These are phyloP conservation scores for Acanthamoeba sp. DNA, from an alignment of 208 protist genomes.

Conservation along the genomic window DNA sequence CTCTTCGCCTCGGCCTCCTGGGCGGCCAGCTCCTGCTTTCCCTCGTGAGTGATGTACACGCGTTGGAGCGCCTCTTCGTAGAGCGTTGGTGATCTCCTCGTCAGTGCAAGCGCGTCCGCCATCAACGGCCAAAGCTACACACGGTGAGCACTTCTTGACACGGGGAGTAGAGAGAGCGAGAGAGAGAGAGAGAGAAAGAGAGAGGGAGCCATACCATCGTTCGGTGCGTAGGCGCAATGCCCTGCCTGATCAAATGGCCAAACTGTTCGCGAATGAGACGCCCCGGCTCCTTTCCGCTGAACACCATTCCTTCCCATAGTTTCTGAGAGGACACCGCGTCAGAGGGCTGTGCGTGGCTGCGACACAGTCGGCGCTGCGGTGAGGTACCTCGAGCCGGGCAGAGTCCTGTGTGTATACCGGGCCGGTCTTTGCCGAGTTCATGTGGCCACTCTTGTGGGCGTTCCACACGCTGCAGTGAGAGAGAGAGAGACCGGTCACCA, in stretches of 20 bases:
- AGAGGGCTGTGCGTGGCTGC: no score
- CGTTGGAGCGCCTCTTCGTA: constrained; percentile 21
- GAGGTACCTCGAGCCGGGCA: not conserved
- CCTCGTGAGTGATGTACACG: constrained; percentile 29
- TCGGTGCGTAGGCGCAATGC: not conserved
- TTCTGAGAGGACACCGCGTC: not conserved
- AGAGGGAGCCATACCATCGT: not conserved
- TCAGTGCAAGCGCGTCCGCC: not conserved
- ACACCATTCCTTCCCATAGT: not conserved
- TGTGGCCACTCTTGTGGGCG: not conserved
- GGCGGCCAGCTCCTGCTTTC: not conserved
- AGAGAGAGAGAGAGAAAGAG: no score
- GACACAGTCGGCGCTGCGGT: no score
- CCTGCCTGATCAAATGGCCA: not conserved
- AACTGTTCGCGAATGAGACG: not conserved
- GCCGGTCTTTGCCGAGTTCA: not conserved
- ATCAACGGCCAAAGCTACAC: constrained; percentile 3
- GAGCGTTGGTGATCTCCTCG: not conserved
- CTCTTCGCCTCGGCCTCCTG: not conserved
- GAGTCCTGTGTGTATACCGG: not conserved
- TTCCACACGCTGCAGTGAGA: not conserved
- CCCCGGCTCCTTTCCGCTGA: not conserved
- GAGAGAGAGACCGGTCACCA: no score
- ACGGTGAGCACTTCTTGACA: no score
- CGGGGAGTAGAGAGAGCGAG: no score